phyloP scores from a whole-genome alignment of 2,329 filamentous ascomycete genomes.

The Alternaria rosae region DNA sequence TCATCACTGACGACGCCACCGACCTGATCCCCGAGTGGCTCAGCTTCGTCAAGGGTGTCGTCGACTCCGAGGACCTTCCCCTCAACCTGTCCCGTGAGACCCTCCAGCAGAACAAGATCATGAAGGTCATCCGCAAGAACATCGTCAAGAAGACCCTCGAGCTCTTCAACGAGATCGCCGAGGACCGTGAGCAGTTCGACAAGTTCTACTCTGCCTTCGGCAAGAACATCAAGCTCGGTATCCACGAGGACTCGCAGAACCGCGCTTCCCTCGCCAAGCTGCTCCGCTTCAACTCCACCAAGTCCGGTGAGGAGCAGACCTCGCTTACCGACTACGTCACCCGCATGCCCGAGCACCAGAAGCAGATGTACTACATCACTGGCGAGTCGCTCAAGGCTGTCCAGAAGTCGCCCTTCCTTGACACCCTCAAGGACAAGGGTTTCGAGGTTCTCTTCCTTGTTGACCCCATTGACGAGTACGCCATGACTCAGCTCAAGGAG shows the following conservation, averaged over 20 bases:
- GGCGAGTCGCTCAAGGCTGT: conserved; percentile 99
- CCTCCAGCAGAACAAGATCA: conserved; percentile 99
- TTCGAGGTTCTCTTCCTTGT: conserved; percentile 99
- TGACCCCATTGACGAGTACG: conserved; percentile 99
- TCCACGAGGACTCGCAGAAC: conserved; percentile 99
- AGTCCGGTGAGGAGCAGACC: conserved; percentile 94
- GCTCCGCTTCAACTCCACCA: conserved; percentile 98
- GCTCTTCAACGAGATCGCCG: conserved; percentile 98
- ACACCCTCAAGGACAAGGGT: conserved; percentile 97
- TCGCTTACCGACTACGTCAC: conserved; percentile 98
- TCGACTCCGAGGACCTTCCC: conserved; percentile 99
- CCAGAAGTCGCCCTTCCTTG: conserved; percentile 97
- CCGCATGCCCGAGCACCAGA: conserved; percentile 99
- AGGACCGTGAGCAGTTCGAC: conserved; percentile 99
- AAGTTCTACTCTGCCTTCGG: conserved; percentile 99
- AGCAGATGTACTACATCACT: conserved; percentile 99
- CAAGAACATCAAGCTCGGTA: conserved; percentile 99
- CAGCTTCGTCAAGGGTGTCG: conserved; percentile 99
- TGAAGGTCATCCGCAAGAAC: conserved; percentile 99
- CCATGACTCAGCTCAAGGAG: conserved; percentile 99
- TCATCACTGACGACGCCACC: conserved; percentile 99
- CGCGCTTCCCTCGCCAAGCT: conserved; percentile 92
- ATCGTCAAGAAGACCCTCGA: conserved; percentile 99
- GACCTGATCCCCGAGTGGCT: conserved; percentile 99
- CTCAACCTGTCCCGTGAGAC: conserved; percentile 99